Evolutionary conservation across 768 basidiomycete genomes (phyloP), one percentile per base, ranked within the genome.

Genomic region (Lactarius indigo): DNA sequence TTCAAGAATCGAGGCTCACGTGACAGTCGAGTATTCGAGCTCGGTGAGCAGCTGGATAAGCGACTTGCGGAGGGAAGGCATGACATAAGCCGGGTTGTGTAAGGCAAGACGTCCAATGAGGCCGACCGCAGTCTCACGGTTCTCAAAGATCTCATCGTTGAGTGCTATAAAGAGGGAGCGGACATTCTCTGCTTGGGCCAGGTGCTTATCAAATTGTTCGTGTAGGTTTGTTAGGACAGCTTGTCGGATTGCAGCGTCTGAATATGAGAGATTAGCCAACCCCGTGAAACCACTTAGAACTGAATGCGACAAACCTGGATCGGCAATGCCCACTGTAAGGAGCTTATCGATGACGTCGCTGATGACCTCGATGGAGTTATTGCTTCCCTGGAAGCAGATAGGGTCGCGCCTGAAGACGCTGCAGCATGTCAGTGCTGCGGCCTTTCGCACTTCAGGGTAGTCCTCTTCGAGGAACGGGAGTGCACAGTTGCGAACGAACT

Each of bases 131-230:
- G 89, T 87, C 31, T 94, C 87, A 26, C 97, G 87, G 74, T 97
- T 97, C 58, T 91, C 90, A 76, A 96, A 98, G 8, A 91, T 89
- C 74, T 98, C 97, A 73, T 99, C 97, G 73, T 98, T 98, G 57
- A 99, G 82, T 0, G 96, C 97, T 69, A 98, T 94, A 79, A 98
- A 98, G 17, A 99, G 81, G 13, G 93, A 96, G 17, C 96, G 87
- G n/a, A 99, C 95, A 74, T 98, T 96, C 78, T 98, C 97, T 0
- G 96, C 95, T 77, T 98, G 97, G 2, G 97, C 92, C 23, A 99
- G 85, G 75, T 99, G 96, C 68, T 94, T 92, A 75, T 99, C 97
- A 71, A 99, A 98, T 26, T 93, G 87, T 68, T 95, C 90, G 73
- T 97, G 94, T 37, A 99, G 82, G 4, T 89, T 88, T 2, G 87